Conservation (phyloP, 2,329 filamentous ascomycete genomes). For the Neurospora crassa region DNA sequence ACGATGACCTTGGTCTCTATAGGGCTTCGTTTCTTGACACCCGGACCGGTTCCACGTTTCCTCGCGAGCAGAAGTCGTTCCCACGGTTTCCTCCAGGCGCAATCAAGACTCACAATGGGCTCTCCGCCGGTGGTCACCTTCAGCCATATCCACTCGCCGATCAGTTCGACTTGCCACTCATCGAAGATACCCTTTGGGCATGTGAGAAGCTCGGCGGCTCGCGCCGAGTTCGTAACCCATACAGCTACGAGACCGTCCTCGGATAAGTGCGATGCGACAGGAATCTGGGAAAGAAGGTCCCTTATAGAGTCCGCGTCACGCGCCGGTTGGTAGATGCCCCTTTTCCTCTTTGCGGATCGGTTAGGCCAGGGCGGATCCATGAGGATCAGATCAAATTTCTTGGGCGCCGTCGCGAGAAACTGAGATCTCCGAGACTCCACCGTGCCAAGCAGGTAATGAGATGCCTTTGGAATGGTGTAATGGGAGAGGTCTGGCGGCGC, state of each 20-base stretch:
- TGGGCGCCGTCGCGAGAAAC: slow-evolving; percentile 32
- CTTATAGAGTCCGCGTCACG: slow-evolving; percentile 36
- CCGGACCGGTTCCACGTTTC: slow-evolving; percentile 21
- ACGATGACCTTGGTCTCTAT: slow-evolving; percentile 47
- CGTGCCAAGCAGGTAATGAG: slow-evolving; percentile 38
- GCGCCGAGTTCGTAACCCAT: slow-evolving; percentile 69
- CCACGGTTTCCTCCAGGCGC: slow-evolving; percentile 64
- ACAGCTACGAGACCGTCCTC: slow-evolving; percentile 52
- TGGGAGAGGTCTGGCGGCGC: background rate
- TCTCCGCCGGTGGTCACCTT: slow-evolving; percentile 60
- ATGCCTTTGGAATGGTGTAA: slow-evolving; percentile 30
- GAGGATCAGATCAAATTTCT: slow-evolving; percentile 55
- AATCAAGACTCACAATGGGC: slow-evolving; percentile 51
- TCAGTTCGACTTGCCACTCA: slow-evolving; percentile 54
- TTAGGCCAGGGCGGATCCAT: slow-evolving; percentile 80
- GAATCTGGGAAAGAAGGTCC: slow-evolving; percentile 41
- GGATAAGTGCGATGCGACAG: slow-evolving; percentile 45
- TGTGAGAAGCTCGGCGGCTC: slow-evolving; percentile 45
- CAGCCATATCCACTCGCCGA: slow-evolving; percentile 70
- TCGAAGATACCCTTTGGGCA: slow-evolving; percentile 45
- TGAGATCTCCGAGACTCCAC: slow-evolving; percentile 30
- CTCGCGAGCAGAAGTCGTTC: slow-evolving; percentile 60
- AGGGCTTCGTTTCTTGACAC: background rate
- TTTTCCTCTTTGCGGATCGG: slow-evolving; percentile 55
- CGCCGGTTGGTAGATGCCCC: slow-evolving; percentile 36